These are phyloP conservation scores for Sphaerulina populicola DNA, from an alignment of 2,329 filamentous ascomycete genomes.

Conservation along the genomic window DNA sequence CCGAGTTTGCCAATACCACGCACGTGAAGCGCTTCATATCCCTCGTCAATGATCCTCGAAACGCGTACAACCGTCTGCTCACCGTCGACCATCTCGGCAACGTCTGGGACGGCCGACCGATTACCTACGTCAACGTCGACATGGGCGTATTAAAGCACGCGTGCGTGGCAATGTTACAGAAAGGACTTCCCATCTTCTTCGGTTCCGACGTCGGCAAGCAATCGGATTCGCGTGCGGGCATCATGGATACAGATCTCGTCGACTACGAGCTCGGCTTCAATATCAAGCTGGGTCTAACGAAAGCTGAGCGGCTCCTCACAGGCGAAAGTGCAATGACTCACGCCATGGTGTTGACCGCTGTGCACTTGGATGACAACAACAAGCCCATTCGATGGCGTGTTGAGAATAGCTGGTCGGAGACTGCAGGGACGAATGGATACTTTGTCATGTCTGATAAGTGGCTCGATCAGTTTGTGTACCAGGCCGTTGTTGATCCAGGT, in stretches of 20 bases:
- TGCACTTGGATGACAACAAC: slow-evolving; percentile 61
- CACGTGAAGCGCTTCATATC: slow-evolving; percentile 65
- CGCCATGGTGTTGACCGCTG: slow-evolving; percentile 82
- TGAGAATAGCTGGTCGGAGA: slow-evolving; percentile 74
- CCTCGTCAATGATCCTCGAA: slow-evolving; percentile 76
- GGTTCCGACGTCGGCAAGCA: slow-evolving; percentile 82
- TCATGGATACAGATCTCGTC: slow-evolving; percentile 71
- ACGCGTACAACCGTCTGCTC: slow-evolving; percentile 62
- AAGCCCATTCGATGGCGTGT: slow-evolving; percentile 71
- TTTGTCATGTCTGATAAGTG: slow-evolving; percentile 76
- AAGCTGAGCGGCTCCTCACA: slow-evolving; percentile 63
- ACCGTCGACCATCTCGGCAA: slow-evolving; percentile 75
- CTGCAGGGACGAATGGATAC: slow-evolving; percentile 65
- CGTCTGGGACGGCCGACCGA: slow-evolving; percentile 63
- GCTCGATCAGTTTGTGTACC: slow-evolving; percentile 64
- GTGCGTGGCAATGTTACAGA: slow-evolving; percentile 67
- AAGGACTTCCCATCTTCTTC: slow-evolving; percentile 77
- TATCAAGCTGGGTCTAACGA: slow-evolving; percentile 62
- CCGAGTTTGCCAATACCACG: slow-evolving; percentile 60
- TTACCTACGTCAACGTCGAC: slow-evolving; percentile 77
- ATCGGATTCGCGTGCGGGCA: slow-evolving; percentile 56
- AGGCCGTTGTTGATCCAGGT: slow-evolving; percentile 71
- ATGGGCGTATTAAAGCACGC: slow-evolving; percentile 64
- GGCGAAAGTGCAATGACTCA: slow-evolving; percentile 82
- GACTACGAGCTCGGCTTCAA: slow-evolving; percentile 83